These are phyloP conservation scores for Penicilliopsis zonata DNA, from an alignment of 495 filamentous ascomycete genomes.

Conservation along the genomic window DNA sequence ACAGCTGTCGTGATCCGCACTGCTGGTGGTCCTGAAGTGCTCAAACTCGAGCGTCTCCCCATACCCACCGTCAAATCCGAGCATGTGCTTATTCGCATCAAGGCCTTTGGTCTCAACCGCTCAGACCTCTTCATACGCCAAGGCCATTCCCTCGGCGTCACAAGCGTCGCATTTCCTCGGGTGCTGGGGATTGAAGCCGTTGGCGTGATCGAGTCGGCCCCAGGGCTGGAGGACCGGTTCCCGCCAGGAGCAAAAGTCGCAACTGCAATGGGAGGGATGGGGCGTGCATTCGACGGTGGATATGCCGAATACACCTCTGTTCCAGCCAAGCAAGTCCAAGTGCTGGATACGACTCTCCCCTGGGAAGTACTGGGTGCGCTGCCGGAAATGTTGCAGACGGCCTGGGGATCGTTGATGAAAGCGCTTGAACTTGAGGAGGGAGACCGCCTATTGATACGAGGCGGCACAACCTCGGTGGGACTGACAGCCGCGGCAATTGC, in stretches of 20 bases:
- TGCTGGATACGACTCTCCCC: conserved; percentile 18
- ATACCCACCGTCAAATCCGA: conserved; percentile 23
- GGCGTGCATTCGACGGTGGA: conserved; percentile 36
- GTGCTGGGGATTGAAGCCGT: conserved; percentile 40
- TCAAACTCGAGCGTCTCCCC: conserved; percentile 23
- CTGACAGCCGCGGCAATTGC: conserved; percentile 37
- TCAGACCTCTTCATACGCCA: conserved; percentile 45
- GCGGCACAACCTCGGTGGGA: conserved; percentile 37
- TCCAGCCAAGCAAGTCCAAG: conserved; percentile 28
- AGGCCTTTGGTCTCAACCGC: conserved; percentile 43
- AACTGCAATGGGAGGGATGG: conserved; percentile 43
- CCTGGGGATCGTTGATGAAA: conserved; percentile 32
- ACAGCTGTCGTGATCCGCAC: conserved; percentile 25
- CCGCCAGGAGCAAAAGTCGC: conserved; percentile 29
- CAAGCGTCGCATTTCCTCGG: conserved; percentile 28
- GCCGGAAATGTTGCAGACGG: conserved; percentile 45
- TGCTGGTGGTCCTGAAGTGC: conserved; percentile 22
- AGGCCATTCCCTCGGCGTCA: conserved; percentile 31
- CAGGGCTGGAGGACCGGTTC: conserved; percentile 20
- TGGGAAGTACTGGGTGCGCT: conserved; percentile 37
- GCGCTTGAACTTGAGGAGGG: conserved; percentile 24
- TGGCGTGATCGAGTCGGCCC: conserved; percentile 30
- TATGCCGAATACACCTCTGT: conserved; percentile 44
- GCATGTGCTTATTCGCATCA: conserved; percentile 34
- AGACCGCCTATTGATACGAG: conserved; percentile 36